phyloP scores from a whole-genome alignment of 306 rosid genomes.

The Potentilla sterilis region DNA sequence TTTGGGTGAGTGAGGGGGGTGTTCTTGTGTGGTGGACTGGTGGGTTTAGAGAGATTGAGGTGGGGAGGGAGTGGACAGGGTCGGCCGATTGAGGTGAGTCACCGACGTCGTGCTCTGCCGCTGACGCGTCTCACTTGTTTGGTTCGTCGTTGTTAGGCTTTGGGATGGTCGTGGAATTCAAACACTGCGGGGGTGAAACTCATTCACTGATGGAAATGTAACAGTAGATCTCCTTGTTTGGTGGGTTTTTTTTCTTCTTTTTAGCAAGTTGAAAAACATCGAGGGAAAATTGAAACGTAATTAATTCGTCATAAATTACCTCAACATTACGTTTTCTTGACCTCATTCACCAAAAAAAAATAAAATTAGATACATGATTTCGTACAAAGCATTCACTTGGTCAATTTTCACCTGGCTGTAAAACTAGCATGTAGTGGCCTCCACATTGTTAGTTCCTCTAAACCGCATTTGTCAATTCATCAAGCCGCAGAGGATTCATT shows the following conservation, averaged over 20 bases:
- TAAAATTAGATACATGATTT: too few species aligned
- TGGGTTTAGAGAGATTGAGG: not conserved
- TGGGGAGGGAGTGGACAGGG: not conserved
- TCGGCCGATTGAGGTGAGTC: not conserved
- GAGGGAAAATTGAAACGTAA: too few species aligned
- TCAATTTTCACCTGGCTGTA: too few species aligned
- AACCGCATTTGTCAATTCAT: too few species aligned
- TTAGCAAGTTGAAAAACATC: too few species aligned
- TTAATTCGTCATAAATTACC: too few species aligned
- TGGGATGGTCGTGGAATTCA: not conserved
- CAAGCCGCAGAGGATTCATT: too few species aligned
- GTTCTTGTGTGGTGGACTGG: not conserved
- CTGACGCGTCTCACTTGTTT: not conserved
- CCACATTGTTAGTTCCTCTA: too few species aligned
- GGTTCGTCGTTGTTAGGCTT: not conserved
- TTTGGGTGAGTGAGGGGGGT: not conserved
- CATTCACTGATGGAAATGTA: not conserved
- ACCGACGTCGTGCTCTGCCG: conserved; percentile 5
- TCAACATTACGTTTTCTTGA: too few species aligned
- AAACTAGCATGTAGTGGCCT: too few species aligned
- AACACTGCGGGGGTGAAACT: not conserved
- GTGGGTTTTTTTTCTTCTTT: not conserved
- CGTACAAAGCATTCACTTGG: too few species aligned
- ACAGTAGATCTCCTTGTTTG: not conserved
- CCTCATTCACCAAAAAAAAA: too few species aligned